Base-by-base conservation (phyloP, 1,284 basidiomycete species). In the Cryptococcus jaspeensis region DNA sequence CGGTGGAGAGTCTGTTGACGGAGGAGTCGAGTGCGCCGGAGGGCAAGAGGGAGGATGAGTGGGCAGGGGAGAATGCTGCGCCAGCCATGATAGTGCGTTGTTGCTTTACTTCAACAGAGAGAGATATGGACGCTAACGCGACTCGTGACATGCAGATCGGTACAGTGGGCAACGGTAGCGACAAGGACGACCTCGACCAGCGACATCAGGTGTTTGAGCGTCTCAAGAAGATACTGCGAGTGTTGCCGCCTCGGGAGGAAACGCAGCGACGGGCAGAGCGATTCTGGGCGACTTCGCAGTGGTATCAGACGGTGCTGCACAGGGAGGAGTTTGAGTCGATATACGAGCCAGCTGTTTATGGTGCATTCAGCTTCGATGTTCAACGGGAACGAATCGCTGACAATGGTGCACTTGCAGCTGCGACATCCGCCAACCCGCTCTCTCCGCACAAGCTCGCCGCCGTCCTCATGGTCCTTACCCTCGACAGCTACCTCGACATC, bases 401-500 rank as follows among this genome's bases (percentile, higher is more conserved):
- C 46, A 22, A 22, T n/a, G 23, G 3, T 38, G 5, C 8, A 12
- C 15, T 7, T 49, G 11, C 36, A 60, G 62, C 64, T 1, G 72
- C 74, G 1, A 72, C 71, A 0, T 60, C 66, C 5, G 40, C 60
- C 23, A 75, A 75, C 55, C 71, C 71, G 2, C 61, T 75, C 2
- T 69, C 70, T 11, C 74, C 71, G 0, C 74, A 75, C 56, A 75
- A 75, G 52, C 66, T 75, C 9, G 72, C 74, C 11, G 67, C 66
- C 44, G 72, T 75, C n/a, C 52, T 74, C 15, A 75, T 75, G 59
- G 62, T 74, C 11, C 56, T 74, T n/a, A 64, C 65, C 0, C 62
- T 75, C 18, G 67, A 74, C n/a, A 59, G 59, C 12, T 74, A 69
- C 49, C 63, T 75, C 23, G 72, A 75, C 52, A 52, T 71, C 6